Evolutionary conservation across 257 asterid species (phyloP).

Genomic region (Solanum stenotomum): DNA sequence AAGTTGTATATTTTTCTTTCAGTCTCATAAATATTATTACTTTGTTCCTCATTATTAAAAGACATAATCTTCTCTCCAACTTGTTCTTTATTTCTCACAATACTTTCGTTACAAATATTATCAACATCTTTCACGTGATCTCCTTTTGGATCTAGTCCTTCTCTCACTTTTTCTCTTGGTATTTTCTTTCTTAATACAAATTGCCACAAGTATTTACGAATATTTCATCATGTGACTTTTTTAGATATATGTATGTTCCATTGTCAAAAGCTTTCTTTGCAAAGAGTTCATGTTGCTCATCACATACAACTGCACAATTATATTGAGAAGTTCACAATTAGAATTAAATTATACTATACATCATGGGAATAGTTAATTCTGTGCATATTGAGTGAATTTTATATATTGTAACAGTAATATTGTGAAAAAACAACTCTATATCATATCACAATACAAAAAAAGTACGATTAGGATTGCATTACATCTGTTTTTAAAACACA

Average conservation of each 20-base stretch:
- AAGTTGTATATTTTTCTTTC: neutral
- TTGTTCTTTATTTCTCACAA: neutral
- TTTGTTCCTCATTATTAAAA: neutral
- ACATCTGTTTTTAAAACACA: too few relatives aligned
- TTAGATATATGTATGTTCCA: neutral
- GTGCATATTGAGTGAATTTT: neutral
- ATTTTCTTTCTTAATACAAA: neutral
- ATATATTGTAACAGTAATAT: neutral
- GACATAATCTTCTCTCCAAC: neutral
- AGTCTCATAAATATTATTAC: neutral
- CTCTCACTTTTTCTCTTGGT: neutral
- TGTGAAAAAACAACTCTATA: too few relatives aligned
- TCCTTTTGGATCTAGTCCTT: neutral
- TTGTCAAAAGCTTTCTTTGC: neutral
- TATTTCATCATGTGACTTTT: neutral
- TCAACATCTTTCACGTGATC: neutral
- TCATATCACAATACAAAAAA: too few relatives aligned
- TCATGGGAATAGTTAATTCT: neutral
- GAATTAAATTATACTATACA: neutral
- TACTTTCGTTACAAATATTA: too few relatives aligned
- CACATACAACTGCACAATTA: neutral
- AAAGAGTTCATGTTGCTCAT: neutral
- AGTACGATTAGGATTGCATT: neutral
- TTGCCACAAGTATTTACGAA: neutral
- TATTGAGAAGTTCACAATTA: neutral